These are phyloP conservation scores for Nicotiana knightiana DNA, from an alignment of 257 asterid genomes.

Conservation along the genomic window DNA sequence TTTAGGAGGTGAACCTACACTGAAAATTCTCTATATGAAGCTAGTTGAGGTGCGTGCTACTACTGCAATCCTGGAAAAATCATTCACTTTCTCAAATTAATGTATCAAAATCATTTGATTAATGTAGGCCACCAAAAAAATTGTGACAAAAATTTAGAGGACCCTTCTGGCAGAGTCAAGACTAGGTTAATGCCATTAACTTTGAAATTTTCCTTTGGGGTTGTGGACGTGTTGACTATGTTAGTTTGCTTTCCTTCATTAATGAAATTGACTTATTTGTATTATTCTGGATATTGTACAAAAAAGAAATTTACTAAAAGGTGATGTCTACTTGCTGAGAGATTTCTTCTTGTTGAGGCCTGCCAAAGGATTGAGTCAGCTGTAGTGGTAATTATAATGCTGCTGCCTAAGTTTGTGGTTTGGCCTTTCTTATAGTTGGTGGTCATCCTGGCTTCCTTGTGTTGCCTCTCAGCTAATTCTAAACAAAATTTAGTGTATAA, in stretches of 20 bases:
- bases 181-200: neutral
- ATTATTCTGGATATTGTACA: neutral
- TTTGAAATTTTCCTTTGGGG: neutral
- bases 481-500: neutral
- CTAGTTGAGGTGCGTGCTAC: slow-evolving; percentile 68
- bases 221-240: neutral
- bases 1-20: slow-evolving; percentile 86
- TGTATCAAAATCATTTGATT: neutral
- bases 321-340: neutral
- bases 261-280: neutral
- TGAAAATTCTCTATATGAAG: slow-evolving; percentile 79
- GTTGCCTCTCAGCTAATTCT: neutral
- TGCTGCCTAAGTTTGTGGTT: neutral
- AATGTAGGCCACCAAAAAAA: neutral
- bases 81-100: slow-evolving; percentile 1
- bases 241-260: neutral
- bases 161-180: neutral
- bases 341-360: neutral
- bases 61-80: slow-evolving; percentile 14
- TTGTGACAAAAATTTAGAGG: neutral
- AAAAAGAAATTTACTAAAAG: neutral
- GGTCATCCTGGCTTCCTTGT: neutral
- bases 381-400: neutral
- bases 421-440: neutral
- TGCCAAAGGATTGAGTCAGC: neutral